Conservation (phyloP, 176 grass and related monocot species). For the Bolboschoenus planiculmis region DNA sequence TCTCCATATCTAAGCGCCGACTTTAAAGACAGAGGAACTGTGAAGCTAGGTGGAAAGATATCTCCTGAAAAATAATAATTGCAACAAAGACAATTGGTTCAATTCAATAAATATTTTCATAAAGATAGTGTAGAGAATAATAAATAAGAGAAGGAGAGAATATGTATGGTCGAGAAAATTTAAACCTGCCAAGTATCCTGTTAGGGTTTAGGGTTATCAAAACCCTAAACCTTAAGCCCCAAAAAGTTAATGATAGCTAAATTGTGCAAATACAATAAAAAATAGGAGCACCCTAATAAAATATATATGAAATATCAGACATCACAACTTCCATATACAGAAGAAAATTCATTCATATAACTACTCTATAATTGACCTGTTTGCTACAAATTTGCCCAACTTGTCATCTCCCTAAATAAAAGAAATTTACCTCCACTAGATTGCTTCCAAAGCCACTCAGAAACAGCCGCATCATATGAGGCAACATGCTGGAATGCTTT, state of each 20-base stretch:
- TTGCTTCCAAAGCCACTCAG: constrained; percentile 80
- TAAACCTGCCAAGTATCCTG: background rate
- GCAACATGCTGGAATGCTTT: constrained; percentile 85
- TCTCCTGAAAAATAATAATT: constrained; percentile 39
- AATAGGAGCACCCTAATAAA: no score
- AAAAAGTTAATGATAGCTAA: background rate
- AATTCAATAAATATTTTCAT: background rate
- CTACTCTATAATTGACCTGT: no score
- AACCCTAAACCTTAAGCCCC: background rate
- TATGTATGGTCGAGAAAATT: background rate
- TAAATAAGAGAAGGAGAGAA: background rate
- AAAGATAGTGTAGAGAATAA: background rate
- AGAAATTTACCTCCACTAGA: constrained; percentile 38
- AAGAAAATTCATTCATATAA: background rate
- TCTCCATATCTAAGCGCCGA: constrained; percentile 77
- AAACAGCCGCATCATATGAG: constrained; percentile 81
- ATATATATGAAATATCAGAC: background rate
- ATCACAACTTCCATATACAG: background rate
- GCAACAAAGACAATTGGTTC: background rate
- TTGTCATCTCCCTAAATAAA: background rate
- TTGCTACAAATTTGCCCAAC: background rate
- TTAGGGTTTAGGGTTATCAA: background rate
- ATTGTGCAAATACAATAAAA: no score
- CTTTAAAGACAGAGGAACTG: constrained; percentile 59
- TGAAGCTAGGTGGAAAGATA: constrained; percentile 62